A percentile compares a stretch with the other conserved stretches of the same genome.
Conservation (phyloP, 345 rosid species). For the Turritis glabra region DNA sequence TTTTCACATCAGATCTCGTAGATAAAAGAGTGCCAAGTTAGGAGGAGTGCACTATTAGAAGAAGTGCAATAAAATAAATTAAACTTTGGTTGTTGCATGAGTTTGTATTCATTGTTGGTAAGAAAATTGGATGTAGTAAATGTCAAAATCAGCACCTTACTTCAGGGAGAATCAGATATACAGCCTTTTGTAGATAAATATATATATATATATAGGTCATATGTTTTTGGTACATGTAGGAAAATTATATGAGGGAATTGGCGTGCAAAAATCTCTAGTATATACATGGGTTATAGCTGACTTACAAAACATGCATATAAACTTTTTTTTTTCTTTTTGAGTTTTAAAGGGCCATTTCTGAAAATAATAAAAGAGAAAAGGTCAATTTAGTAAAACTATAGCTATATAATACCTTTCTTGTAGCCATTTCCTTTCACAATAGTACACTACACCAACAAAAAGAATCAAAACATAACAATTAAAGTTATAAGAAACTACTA, state of each 20-base stretch:
- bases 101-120: background rate
- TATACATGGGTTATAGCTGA: background rate
- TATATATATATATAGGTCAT: no score
- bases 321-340: background rate
- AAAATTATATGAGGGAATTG: background rate
- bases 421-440: background rate
- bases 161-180: no score
- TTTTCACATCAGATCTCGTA: background rate
- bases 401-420: slow-evolving; percentile 24
- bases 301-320: background rate
- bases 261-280: background rate
- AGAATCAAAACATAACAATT: slow-evolving; percentile 17
- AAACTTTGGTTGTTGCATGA: background rate
- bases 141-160: no score
- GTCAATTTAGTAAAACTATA: background rate
- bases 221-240: background rate
- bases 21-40: background rate
- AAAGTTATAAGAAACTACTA: background rate
- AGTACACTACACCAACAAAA: slow-evolving; percentile 14
- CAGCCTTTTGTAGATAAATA: no score
- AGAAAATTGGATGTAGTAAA: no score
- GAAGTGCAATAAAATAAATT: background rate
- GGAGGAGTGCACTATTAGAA: no score
- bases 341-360: slow-evolving; percentile 1
- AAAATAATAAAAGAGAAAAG: slow-evolving; percentile 28